These are phyloP conservation scores for Lachnellula subtilissima DNA, from an alignment of 2,329 filamentous ascomycete species.

Conservation along the genomic window DNA sequence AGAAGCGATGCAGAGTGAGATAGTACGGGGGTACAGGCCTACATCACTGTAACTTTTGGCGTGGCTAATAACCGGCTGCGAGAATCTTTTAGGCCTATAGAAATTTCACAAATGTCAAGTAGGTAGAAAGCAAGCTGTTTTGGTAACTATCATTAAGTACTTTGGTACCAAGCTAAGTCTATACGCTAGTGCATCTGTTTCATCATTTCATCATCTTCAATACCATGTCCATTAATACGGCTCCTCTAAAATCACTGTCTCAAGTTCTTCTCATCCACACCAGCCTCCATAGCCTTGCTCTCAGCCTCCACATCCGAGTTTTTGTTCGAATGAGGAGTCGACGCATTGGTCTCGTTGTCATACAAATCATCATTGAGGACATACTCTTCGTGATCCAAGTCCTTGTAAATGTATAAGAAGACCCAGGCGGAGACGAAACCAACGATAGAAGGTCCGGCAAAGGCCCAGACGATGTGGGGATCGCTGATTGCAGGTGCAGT, in stretches of 20 bases:
- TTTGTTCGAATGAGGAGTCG: neutral
- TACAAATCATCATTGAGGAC: constrained; percentile 31
- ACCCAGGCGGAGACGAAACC: constrained; percentile 40
- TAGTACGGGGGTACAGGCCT: no score
- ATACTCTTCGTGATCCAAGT: constrained; percentile 45
- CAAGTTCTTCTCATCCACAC: neutral
- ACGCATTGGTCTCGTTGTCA: neutral
- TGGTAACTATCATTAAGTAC: neutral
- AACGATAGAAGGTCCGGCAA: constrained; percentile 43
- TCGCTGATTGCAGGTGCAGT: constrained; percentile 43
- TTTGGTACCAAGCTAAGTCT: neutral
- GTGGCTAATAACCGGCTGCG: no score
- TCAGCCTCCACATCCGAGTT: neutral
- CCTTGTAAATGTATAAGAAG: constrained; percentile 44
- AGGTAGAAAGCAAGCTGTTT: no score
- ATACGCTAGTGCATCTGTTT: neutral
- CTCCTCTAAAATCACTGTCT: neutral
- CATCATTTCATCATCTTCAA: neutral
- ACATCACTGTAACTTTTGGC: no score
- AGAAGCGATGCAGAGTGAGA: no score
- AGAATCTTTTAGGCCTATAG: no score
- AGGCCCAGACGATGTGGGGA: constrained; percentile 46
- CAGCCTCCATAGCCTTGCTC: neutral
- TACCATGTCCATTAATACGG: neutral
- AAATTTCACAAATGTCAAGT: no score